Evolutionary conservation across 225 moss, liverwort and hornwort genomes (phyloP), one percentile per base, ranked within the genome.

Genomic region (Pseudisothecium myosuroides): DNA sequence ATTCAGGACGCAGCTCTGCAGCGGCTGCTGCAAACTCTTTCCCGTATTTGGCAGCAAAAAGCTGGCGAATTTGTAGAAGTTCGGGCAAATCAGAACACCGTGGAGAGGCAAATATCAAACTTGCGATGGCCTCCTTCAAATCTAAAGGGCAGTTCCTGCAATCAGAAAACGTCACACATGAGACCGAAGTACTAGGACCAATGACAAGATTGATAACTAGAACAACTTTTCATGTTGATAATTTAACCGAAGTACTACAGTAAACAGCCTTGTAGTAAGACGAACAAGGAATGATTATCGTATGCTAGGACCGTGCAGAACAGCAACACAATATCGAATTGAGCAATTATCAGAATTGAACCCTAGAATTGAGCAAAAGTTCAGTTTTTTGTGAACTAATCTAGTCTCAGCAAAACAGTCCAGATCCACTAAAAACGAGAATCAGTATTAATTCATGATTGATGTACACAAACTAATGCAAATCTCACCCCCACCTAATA

Each of bases 1-100:
- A 97, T 36, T 99, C 96, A 65, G 98, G 98, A 68, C 98, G 97
- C 73, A 99, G 89, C 89, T 99, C 98, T 91, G 96, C 96, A 82
- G 98, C 98, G 86, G 95, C 94, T 81, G 98, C 96, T 59, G 96
- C 97, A 89, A 99, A 99, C 58, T 99, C 98, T 88, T 99, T 99
- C 74, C 98, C 98, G 82, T 99, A 99, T 83, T 99, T 99, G 76
- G 96, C 96, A 87, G 96, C 90, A 92, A 99, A 99, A 63, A 96
- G 96, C 86, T 91, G 92, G 72, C 97, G 96, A 88, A 99, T 96
- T 89, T 99, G 97, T 39, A 97, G 87, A 87, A 99, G 91, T 88
- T 99, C 98, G 74, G 96, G 97, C 82, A 99, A 88, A 90, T 99
- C 98, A 88, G 98, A 95, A 93, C 98, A 99, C 62, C 98, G 94